Conservation (phyloP, 1,139 yeast genomes). For the Nakaseomyces sp. region DNA sequence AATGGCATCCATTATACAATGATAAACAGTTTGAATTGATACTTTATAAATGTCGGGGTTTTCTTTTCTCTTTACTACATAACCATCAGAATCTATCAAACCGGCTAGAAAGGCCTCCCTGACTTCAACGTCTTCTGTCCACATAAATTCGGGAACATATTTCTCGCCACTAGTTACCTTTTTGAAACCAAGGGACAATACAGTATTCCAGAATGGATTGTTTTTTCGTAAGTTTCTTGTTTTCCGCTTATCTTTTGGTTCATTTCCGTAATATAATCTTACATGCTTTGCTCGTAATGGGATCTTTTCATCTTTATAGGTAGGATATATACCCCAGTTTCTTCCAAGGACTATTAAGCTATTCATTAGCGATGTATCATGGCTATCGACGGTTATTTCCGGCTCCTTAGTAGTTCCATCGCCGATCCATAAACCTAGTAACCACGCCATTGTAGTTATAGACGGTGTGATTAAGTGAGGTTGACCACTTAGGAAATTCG, state of each 20-base stretch:
- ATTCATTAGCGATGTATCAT: constrained; percentile 18
- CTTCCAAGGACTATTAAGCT: constrained; percentile 20
- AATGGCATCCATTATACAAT: constrained; percentile 32
- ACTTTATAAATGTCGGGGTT: constrained; percentile 20
- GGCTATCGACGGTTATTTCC: constrained; percentile 27
- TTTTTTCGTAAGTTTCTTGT: constrained; percentile 17
- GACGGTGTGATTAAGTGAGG: constrained; percentile 17
- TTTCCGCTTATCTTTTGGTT: constrained; percentile 11
- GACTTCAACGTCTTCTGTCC: constrained; percentile 29
- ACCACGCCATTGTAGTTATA: constrained; percentile 30
- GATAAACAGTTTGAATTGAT: constrained; percentile 30
- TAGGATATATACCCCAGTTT: constrained; percentile 22
- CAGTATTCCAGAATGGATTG: constrained; percentile 24
- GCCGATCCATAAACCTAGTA: constrained; percentile 29
- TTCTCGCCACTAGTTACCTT: constrained; percentile 20
- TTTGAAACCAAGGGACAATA: constrained; percentile 16
- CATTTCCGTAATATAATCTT: constrained; percentile 18
- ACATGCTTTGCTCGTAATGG: constrained; percentile 25
- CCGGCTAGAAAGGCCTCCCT: constrained; percentile 39
- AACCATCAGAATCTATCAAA: constrained; percentile 36
- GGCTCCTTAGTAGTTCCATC: constrained; percentile 24
- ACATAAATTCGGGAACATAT: constrained; percentile 24
- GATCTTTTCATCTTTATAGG: constrained; percentile 15
- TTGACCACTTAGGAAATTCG: constrained; percentile 20
- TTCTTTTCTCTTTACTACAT: constrained; percentile 21